Conservation (phyloP, 768 basidiomycete species). For the Termitomyces sp. region DNA sequence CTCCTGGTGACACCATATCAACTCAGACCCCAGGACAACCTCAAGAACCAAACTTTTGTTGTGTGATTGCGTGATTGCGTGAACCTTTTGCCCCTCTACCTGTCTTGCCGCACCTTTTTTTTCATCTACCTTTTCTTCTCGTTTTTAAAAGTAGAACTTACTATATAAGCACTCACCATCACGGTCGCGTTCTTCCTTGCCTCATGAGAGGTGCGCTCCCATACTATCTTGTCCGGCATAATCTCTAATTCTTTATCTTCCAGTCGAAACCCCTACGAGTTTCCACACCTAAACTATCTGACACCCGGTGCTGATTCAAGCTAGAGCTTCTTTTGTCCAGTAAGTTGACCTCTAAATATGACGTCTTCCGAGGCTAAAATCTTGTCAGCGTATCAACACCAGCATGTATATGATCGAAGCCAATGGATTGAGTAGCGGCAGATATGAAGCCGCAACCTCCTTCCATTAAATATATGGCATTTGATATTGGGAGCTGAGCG, state of each 20-base stretch:
- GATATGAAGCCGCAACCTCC: background rate
- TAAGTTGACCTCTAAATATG: background rate
- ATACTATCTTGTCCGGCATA: background rate
- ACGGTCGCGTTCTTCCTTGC: background rate
- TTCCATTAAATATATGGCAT: background rate
- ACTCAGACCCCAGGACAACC: background rate
- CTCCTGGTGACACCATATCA: too few species aligned
- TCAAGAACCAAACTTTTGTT: background rate
- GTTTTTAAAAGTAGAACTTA: background rate
- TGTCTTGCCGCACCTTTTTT: background rate
- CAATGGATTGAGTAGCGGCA: background rate
- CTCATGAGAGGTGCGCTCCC: background rate
- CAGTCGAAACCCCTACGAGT: background rate
- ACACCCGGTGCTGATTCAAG: background rate
- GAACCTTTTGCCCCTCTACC: slow-evolving; percentile 1
- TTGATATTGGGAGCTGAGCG: background rate
- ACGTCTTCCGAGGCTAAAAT: background rate
- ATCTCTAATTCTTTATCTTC: background rate
- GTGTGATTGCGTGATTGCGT: slow-evolving; percentile 1
- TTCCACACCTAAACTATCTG: background rate
- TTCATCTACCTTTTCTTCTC: background rate
- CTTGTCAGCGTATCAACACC: background rate
- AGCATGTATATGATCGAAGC: background rate
- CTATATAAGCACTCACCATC: background rate
- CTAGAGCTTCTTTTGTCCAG: background rate